Evolutionary conservation across 2,329 filamentous ascomycete species (phyloP).

Genomic region (Cordyceps farinosa): DNA sequence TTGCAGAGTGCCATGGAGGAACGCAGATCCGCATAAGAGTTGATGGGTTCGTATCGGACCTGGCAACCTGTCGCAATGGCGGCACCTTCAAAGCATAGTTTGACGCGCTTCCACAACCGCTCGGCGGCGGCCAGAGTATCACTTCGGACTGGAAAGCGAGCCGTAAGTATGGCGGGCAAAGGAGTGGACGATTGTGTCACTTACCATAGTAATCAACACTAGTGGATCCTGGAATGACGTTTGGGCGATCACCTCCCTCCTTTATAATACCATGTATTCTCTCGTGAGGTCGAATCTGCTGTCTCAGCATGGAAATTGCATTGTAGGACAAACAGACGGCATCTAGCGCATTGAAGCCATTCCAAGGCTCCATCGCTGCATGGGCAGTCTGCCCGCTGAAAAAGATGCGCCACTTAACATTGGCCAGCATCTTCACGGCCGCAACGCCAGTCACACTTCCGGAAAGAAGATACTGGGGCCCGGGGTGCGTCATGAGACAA

Average conservation of each 20-base stretch:
- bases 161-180: not conserved
- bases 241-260: conserved; percentile 38
- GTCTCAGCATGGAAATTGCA: conserved; percentile 43
- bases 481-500: conserved; percentile 26
- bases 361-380: conserved; percentile 46
- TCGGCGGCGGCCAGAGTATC: conserved; percentile 29
- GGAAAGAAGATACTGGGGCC: conserved; percentile 18
- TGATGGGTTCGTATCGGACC: conserved; percentile 20
- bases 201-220: conserved; percentile 37
- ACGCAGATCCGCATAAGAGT: conserved; percentile 41
- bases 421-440: conserved; percentile 28
- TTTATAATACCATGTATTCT: conserved; percentile 49
- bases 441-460: conserved; percentile 24
- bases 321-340: conserved; percentile 41
- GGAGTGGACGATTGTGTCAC: conserved; percentile 18
- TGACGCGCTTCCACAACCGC: conserved; percentile 26
- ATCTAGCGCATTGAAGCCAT: conserved; percentile 49
- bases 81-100: conserved; percentile 30
- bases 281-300: conserved; percentile 46
- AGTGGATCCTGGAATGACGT: conserved; percentile 41
- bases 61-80: conserved; percentile 28
- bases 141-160: conserved; percentile 25
- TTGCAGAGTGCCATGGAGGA: conserved; percentile 40
- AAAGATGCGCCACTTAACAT: conserved; percentile 28
- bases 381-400: conserved; percentile 45